These are phyloP conservation scores for Cupressus sempervirens DNA, from an alignment of 75 land plant species.

Conservation along the genomic window DNA sequence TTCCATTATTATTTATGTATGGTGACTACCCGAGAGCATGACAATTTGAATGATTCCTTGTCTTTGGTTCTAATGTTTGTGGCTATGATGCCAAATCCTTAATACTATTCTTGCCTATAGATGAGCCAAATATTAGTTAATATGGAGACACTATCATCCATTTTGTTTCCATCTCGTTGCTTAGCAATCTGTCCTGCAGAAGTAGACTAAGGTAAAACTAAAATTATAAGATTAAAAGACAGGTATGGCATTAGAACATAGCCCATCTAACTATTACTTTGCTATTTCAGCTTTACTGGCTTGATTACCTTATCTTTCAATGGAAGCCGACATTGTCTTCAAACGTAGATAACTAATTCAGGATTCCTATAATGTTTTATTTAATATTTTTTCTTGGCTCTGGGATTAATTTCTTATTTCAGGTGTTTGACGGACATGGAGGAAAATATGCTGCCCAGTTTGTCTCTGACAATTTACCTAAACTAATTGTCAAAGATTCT, in stretches of 20 bases:
- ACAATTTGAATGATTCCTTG: background rate
- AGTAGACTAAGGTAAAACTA: background rate
- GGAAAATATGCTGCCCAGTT: conserved; percentile 71
- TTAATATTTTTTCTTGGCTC: background rate
- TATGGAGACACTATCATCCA: background rate
- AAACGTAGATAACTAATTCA: background rate
- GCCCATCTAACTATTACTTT: background rate
- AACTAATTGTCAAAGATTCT: conserved; percentile 61
- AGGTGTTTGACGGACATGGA: conserved; percentile 87
- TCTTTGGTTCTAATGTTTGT: background rate
- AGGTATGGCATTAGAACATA: background rate
- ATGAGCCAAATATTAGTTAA: background rate
- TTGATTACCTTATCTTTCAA: background rate
- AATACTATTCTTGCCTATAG: background rate
- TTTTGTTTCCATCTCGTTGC: background rate
- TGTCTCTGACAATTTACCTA: conserved; percentile 64
- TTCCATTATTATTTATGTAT: background rate
- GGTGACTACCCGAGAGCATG: background rate
- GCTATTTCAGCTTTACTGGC: background rate
- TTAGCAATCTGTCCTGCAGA: background rate
- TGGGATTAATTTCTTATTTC: conserved; percentile 1
- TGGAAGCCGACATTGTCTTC: background rate
- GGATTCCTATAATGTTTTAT: background rate
- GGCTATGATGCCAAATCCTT: background rate
- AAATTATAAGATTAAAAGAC: background rate